Base-by-base conservation (phyloP, 2,329 filamentous ascomycete species). In the Aureobasidium sp. region DNA sequence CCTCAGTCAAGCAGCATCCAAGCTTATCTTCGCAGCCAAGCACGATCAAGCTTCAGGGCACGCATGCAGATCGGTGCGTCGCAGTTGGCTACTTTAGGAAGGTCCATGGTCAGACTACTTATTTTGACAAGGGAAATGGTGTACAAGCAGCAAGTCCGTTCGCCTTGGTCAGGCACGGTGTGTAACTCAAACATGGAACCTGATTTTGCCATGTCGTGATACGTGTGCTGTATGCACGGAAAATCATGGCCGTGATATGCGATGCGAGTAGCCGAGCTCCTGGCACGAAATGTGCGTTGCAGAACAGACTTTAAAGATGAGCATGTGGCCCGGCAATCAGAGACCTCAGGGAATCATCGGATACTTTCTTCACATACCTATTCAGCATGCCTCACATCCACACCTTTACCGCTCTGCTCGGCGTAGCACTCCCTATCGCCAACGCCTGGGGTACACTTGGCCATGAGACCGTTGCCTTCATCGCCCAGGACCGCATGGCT, bases 391-490 rank as follows among this genome's bases (percentile, higher is more conserved):
- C 47, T 50, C 47, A 50, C 47, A 9, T 50, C 11, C 15, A 4
- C 47, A 50, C 47, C 47, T 16, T 50, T 4, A 16, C 47, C 23
- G 47, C 23, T 11, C 7, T 50, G 47, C 15, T 69, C 1, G 63
- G 71, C 56, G 58, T 68, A 53, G 59, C 67, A 16, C 56, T 70
- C 56, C 68, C 69, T 23, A 31, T 65, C 48, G 68, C 69, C 59
- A 53, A 72, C 62, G 84, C 83, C 10, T 88, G 86, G 86, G 86
- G 86, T 29, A 75, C 73, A 10, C 74, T 88, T 0, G 86, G 86
- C 42, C 86, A 88, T 67, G 80, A 82, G 36, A 86, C 86, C 3
- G 80, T 88, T 8, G 86, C 84, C 25, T 86, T 84, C 69, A 81
- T 88, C 45, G 85, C 86, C 0, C 81, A 85, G 64, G 77, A 81